Evolutionary conservation across 73 alveolate genomes (phyloP).

Genomic region (Halteria grandinella): DNA sequence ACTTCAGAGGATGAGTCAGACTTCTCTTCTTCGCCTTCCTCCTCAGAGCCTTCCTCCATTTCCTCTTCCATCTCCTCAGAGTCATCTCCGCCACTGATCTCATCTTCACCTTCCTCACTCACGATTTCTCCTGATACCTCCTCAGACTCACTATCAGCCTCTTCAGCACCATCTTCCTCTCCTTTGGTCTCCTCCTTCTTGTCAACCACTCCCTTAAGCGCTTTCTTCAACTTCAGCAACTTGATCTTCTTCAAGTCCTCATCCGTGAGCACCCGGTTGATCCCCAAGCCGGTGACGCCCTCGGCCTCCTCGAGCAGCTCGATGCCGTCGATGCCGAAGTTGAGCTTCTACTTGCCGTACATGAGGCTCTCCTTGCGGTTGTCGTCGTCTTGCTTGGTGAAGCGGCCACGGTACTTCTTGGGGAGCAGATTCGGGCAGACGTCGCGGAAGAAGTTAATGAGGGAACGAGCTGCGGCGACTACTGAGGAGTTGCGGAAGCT

Average conservation of each 20-base stretch:
- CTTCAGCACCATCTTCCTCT: conserved; percentile 56
- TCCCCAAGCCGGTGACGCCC: conserved; percentile 76
- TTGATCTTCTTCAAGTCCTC: conserved; percentile 85
- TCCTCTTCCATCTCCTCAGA: conserved; percentile 71
- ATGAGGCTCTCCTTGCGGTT: conserved; percentile 47
- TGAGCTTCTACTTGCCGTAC: conserved; percentile 70
- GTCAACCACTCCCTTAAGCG: conserved; percentile 69
- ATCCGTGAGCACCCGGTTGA: conserved; percentile 72
- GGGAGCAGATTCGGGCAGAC: conserved; percentile 81
- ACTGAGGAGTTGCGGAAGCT: conserved; percentile 85
- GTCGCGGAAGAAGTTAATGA: conserved; percentile 85
- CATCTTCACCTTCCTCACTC: conserved; percentile 81
- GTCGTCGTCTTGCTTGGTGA: conserved; percentile 47
- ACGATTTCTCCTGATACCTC: conserved; percentile 73
- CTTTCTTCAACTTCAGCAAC: conserved; percentile 67
- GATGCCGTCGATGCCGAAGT: conserved; percentile 83
- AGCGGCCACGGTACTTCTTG: conserved; percentile 80
- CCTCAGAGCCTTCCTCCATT: conserved; percentile 63
- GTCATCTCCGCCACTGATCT: conserved; percentile 61
- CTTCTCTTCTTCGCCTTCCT: conserved; percentile 65
- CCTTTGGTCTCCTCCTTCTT: conserved; percentile 21
- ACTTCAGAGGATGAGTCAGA: conserved; percentile 24
- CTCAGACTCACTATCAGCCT: conserved; percentile 64
- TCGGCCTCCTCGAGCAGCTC: conserved; percentile 78
- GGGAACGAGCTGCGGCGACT: conserved; percentile 86